A percentile compares a stretch with the other conserved stretches of the same genome.
Conservation (phyloP, 345 rosid species). For the Erysimum cheiranthoides region DNA sequence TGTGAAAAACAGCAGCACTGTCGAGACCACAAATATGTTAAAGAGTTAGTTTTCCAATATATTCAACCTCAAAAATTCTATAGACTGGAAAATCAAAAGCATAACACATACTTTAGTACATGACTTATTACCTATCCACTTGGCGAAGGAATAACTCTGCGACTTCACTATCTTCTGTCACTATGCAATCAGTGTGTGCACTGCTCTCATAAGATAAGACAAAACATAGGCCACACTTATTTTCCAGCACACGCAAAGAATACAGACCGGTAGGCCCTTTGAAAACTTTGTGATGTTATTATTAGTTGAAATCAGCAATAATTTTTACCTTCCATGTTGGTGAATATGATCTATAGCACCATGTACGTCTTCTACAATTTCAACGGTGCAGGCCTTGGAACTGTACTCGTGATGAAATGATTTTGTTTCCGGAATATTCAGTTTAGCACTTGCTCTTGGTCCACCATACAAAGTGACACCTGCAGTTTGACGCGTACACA, state of each 20-base stretch:
- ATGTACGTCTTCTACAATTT: slow-evolving; percentile 83
- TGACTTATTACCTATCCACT: slow-evolving; percentile 74
- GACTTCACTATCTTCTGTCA: slow-evolving; percentile 74
- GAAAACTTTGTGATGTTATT: slow-evolving; percentile 1
- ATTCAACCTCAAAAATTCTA: slow-evolving; percentile 16
- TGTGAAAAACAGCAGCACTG: slow-evolving; percentile 99
- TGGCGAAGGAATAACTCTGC: slow-evolving; percentile 76
- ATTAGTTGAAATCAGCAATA: slow-evolving; percentile 18
- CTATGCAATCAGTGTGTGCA: slow-evolving; percentile 93
- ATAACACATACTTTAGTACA: slow-evolving; percentile 4
- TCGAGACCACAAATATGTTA: neutral
- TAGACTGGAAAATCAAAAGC: neutral
- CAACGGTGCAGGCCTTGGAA: slow-evolving; percentile 85
- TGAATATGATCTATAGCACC: slow-evolving; percentile 91
- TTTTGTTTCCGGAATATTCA: slow-evolving; percentile 60
- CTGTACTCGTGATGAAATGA: slow-evolving; percentile 90
- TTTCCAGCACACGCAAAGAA: slow-evolving; percentile 33
- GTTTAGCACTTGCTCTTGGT: slow-evolving; percentile 66
- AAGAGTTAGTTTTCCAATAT: slow-evolving; percentile 5
- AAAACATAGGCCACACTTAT: slow-evolving; percentile 37
- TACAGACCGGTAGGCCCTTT: slow-evolving; percentile 33
- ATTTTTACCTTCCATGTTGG: slow-evolving; percentile 81
- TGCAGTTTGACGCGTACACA: slow-evolving; percentile 41
- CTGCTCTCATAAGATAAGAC: slow-evolving; percentile 56
- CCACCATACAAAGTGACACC: slow-evolving; percentile 89